Percentiles rank a stretch among this genome's conserved stretches.
Conservation (phyloP, 805 yeast genomes). For the Cyberlindnera euphorbiiphila region DNA sequence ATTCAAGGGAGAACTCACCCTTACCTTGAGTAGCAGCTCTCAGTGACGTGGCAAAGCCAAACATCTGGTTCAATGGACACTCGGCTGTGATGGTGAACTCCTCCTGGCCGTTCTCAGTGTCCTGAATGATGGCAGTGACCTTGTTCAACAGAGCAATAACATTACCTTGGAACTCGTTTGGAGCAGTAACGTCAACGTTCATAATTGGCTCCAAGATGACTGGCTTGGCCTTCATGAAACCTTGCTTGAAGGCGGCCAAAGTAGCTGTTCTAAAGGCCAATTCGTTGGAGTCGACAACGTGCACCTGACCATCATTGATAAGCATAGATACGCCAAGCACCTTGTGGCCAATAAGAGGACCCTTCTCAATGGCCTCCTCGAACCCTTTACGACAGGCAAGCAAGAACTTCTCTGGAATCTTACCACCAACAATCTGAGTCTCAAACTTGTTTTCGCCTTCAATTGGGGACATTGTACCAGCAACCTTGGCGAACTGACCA, state of each 20-base stretch:
- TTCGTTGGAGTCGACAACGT: constrained; percentile 95
- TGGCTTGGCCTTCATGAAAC: constrained; percentile 80
- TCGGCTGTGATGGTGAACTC: constrained; percentile 93
- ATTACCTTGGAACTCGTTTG: constrained; percentile 92
- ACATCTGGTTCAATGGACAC: constrained; percentile 94
- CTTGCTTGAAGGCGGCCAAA: constrained; percentile 85
- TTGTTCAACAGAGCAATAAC: constrained; percentile 91
- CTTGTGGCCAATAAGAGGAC: constrained; percentile 92
- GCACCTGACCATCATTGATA: constrained; percentile 95
- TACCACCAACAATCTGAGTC: constrained; percentile 93
- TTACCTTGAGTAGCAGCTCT: constrained; percentile 98
- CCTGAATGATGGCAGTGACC: constrained; percentile 85
- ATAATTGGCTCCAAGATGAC: constrained; percentile 94
- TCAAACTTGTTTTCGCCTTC: constrained; percentile 72
- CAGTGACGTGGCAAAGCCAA: constrained; percentile 91
- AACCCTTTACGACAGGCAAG: constrained; percentile 94
- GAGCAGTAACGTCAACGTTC: constrained; percentile 91
- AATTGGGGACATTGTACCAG: constrained; percentile 69
- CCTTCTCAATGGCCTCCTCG: constrained; percentile 91
- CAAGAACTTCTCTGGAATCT: constrained; percentile 90
- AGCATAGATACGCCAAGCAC: constrained; percentile 92
- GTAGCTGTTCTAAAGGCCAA: constrained; percentile 93
- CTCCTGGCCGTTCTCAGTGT: constrained; percentile 90
- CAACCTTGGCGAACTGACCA: constrained; percentile 97
- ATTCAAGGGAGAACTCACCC: constrained; percentile 96